Percentiles rank a stretch among this genome's conserved stretches.
Evolutionary conservation across 2,329 filamentous ascomycete species (phyloP).

Genomic region (Nothopassalora personata): DNA sequence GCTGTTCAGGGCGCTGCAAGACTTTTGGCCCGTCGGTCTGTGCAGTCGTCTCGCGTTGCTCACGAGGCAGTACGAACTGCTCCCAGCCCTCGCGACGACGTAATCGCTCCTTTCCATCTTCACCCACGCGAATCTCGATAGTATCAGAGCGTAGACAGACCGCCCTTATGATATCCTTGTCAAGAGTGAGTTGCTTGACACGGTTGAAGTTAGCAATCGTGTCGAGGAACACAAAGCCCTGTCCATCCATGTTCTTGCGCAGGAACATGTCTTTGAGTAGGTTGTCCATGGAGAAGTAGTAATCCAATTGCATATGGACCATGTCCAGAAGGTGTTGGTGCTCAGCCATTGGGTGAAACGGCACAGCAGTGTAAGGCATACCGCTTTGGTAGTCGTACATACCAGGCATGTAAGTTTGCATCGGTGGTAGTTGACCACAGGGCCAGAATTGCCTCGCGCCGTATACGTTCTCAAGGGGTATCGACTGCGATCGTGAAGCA

Average conservation of each 20-base stretch:
- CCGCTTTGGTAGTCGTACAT: constrained; percentile 43
- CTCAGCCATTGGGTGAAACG: constrained; percentile 55
- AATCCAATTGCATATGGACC: constrained; percentile 64
- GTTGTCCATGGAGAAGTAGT: constrained; percentile 97
- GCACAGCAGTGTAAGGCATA: constrained; percentile 41
- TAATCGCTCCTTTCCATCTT: constrained; percentile 73
- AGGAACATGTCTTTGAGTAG: constrained; percentile 88
- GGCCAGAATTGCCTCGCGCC: constrained; percentile 28
- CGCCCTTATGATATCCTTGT: constrained; percentile 67
- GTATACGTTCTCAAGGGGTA: constrained; percentile 53
- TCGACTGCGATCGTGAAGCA: constrained; percentile 55
- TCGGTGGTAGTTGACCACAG: constrained; percentile 33
- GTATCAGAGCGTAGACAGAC: constrained; percentile 67
- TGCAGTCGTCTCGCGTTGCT: constrained; percentile 66
- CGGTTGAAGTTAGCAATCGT: constrained; percentile 84
- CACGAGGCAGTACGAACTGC: constrained; percentile 68
- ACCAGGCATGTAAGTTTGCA: constrained; percentile 48
- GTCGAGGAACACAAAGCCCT: constrained; percentile 79
- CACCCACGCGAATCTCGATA: constrained; percentile 68
- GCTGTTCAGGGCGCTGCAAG: constrained; percentile 37
- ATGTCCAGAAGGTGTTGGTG: constrained; percentile 52
- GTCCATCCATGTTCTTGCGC: constrained; percentile 86
- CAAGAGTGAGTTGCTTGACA: constrained; percentile 65
- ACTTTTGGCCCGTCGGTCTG: constrained; percentile 65
- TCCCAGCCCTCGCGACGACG: constrained; percentile 72